Conservation (phyloP, 2,329 filamentous ascomycete genomes). For the Colletotrichum abscissum region DNA sequence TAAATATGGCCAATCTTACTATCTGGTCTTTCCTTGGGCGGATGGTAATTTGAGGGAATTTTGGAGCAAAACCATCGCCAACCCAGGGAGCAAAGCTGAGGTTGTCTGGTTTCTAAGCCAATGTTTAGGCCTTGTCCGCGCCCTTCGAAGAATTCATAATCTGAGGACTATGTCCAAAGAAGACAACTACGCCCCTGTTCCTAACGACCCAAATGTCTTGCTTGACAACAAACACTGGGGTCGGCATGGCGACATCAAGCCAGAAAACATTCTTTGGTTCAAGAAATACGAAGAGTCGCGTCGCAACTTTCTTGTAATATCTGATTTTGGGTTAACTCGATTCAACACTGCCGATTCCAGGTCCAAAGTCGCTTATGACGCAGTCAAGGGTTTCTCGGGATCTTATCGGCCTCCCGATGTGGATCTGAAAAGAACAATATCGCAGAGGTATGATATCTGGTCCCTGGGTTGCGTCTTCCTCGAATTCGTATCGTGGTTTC, state of each 20-base stretch:
- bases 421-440: not conserved
- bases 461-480: conserved; percentile 4
- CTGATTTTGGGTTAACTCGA: conserved; percentile 4
- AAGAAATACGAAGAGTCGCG: not conserved
- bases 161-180: not conserved
- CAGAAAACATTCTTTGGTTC: conserved; percentile 36
- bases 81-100: not conserved
- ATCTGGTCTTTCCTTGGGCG: conserved; percentile 36
- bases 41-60: conserved; percentile 16
- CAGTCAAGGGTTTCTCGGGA: not conserved
- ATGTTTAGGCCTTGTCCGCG: not conserved
- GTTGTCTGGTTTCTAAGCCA: not conserved
- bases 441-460: conserved; percentile 11
- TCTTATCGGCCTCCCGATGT: not conserved
- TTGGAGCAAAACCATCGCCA: not conserved
- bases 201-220: not conserved
- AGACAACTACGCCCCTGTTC: not conserved
- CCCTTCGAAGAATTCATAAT: not conserved
- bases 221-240: conserved; percentile 10
- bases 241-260: conserved; percentile 36
- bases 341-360: not conserved
- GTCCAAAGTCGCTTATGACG: not conserved
- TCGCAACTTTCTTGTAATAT: not conserved
- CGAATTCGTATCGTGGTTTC: conserved; percentile 15
- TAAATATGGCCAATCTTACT: conserved; percentile 7